Evolutionary conservation across 1,139 yeast species (phyloP), one percentile per base, ranked within the genome.

Genomic region (Magnusiomyces sp.): DNA sequence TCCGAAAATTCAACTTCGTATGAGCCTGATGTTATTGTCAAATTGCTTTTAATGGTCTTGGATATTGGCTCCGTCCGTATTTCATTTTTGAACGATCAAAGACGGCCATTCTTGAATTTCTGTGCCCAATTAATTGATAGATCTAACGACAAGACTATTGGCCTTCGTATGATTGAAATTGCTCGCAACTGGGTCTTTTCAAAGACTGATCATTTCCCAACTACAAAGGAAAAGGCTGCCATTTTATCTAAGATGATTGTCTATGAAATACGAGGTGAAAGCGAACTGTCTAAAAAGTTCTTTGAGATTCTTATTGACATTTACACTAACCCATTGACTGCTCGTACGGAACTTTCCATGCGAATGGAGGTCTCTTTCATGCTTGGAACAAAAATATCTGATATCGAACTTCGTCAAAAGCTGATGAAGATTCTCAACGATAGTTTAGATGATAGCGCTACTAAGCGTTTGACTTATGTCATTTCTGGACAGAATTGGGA

Each of bases 401-500:
- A 89, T 61, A 84, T 83, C 6, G 73, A 75, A 2, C 83, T 88
- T 42, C 79, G 98, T 52, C 76, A 79, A 53, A 82, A 81, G 58
- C 75, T 94, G 58, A 86, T 94, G 95, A 69, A 77, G 0, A 85
- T 94, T 49, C 71, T 94, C 63, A 83, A 84, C 63, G 78, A 77
- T 49, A 85, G 95, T 57, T 72, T 94, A 55, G 97, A 94, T 55
- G 76, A 73, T 49, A 92, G 86, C 58, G 76, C 89, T 23, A 77
- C 80, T 58, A 89, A 87, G 63, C 75, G 98, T 54, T 70, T 94
- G 41, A 82, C 83, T 58, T 94, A 92, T 60, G 82, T 92, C 9
- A 76, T 94, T 34, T 75, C 92, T 39, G 97, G 92, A 59, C 98
- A 94, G 64, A 92, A 88, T 62, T 94, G 99, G 99, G 98, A 94